Base-by-base conservation (phyloP, 225 moss, liverwort and hornwort genomes). In the Takakia lepidozioides region DNA sequence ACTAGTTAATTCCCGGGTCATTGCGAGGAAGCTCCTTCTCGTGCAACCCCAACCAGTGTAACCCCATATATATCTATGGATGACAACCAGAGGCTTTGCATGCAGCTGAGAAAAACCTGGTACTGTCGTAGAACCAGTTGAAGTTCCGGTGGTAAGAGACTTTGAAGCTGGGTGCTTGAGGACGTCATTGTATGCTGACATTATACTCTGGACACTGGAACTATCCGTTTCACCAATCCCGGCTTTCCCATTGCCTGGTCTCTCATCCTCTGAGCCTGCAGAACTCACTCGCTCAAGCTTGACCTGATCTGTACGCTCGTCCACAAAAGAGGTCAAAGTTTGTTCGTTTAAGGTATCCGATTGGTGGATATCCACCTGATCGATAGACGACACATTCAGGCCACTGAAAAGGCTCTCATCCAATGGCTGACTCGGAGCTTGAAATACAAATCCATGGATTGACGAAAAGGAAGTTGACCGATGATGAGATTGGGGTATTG, bases 401-500 rank as follows among this genome's bases (percentile, higher is more conserved):
- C 76, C 76, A 40, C 72, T 71, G 38, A 77, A 77, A 24, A 77
- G 63, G 23, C 46, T 56, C 48, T 77, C 76, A 34, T 77, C 76
- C 1, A 77, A 59, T 51, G 76, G 63, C 38, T 43, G 63, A 43
- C 63, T 63, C 26, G 56, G 55, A 58, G 66, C 58, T 9, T 56
- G 43, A 14, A 38, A 43, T 7, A 61, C 36, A 17, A 24, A 43
- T 46, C 35, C 62, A 45, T 34, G 48, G 25, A 42, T 37, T 5
- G 68, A 37, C 0, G 61, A 57, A 6, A 56, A 65, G 18, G 38
- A 17, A 32, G 56, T 51, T 46, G 27, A 26, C 13, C 46, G 46
- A n/a, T 16, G 46, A 13, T 22, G 19, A 11, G 1, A 28, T 1
- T n/a, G 28, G 9, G 8, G 28, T 16, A 27, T 22, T 2, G 57